Evolutionary conservation across 768 basidiomycete genomes (phyloP).

Genomic region (Psilocybe tampanensis): DNA sequence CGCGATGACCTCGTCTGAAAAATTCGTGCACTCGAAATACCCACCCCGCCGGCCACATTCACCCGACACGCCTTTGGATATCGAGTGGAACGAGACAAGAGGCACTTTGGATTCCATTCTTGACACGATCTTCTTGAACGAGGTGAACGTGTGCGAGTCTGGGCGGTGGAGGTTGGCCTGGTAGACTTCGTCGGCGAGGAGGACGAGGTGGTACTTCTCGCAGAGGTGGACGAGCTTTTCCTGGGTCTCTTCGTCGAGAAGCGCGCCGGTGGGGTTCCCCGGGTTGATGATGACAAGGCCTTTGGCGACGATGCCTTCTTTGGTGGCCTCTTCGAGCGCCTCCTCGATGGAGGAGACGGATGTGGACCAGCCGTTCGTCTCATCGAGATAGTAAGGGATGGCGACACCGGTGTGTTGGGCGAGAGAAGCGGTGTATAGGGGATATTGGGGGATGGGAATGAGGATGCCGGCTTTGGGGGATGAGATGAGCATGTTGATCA

Average conservation of each 20-base stretch:
- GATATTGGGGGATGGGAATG: slow-evolving; percentile 98
- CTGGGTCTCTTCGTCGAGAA: slow-evolving; percentile 75
- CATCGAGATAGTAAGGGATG: slow-evolving; percentile 89
- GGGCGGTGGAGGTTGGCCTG: slow-evolving; percentile 86
- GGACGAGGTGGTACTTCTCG: slow-evolving; percentile 81
- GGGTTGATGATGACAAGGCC: slow-evolving; percentile 98
- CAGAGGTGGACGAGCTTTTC: slow-evolving; percentile 79
- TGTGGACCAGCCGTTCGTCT: slow-evolving; percentile 82
- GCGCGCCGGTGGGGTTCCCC: slow-evolving; percentile 93
- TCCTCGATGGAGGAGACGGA: slow-evolving; percentile 65
- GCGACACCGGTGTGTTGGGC: slow-evolving; percentile 81
- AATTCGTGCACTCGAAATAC: slow-evolving; percentile 92
- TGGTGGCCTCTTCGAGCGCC: slow-evolving; percentile 65
- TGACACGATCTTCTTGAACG: slow-evolving; percentile 89
- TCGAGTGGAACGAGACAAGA: slow-evolving; percentile 95
- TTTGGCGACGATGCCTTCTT: slow-evolving; percentile 66
- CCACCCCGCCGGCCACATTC: slow-evolving; percentile 98
- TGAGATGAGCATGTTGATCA: slow-evolving; percentile 79
- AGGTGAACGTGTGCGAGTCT: slow-evolving; percentile 74
- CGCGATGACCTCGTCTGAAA: slow-evolving; percentile 74
- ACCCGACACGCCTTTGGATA: slow-evolving; percentile 94
- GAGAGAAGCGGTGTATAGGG: slow-evolving; percentile 94
- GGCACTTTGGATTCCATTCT: slow-evolving; percentile 70
- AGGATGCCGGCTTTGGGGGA: slow-evolving; percentile 73
- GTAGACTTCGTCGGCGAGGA: slow-evolving; percentile 99